Evolutionary conservation across 2,329 filamentous ascomycete species (phyloP).

Genomic region (Pyrenochaeta sp.): DNA sequence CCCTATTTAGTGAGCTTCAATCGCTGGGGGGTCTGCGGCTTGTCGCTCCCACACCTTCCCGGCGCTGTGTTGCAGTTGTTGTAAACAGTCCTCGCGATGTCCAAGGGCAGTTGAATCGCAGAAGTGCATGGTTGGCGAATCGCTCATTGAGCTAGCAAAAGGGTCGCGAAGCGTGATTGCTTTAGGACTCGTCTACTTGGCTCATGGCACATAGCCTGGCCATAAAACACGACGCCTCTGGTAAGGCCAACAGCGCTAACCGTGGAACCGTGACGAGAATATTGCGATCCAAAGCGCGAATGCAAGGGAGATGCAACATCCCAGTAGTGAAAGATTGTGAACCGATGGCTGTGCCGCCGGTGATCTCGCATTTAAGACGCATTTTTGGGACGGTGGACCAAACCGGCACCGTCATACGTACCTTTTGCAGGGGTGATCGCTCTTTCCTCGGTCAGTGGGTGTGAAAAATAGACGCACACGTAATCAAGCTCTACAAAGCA

Average conservation of each 20-base stretch:
- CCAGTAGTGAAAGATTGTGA: conserved; percentile 27
- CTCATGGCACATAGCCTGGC: conserved; percentile 16
- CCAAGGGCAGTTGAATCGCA: too few species aligned
- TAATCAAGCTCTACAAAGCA: conserved; percentile 21
- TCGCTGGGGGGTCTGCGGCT: conserved; percentile 14
- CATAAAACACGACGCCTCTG: conserved; percentile 24
- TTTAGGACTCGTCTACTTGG: conserved; percentile 40
- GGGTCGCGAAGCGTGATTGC: conserved; percentile 32
- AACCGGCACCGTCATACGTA: conserved; percentile 15
- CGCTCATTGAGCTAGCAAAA: conserved; percentile 25
- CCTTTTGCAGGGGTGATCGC: conserved; percentile 11
- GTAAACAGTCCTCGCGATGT: conserved; percentile 9
- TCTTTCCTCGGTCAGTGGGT: conserved; percentile 11
- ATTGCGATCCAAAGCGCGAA: conserved; percentile 29
- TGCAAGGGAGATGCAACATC: conserved; percentile 37
- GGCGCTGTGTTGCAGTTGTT: conserved; percentile 25
- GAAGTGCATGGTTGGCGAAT: conserved; percentile 2
- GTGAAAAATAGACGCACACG: conserved; percentile 17
- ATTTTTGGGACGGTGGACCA: conserved; percentile 21
- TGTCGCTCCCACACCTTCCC: conserved; percentile 23
- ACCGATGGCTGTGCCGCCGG: conserved; percentile 33
- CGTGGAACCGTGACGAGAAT: conserved; percentile 40
- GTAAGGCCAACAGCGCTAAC: conserved; percentile 37
- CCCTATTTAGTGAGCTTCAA: conserved; percentile 2
- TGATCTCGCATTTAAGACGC: conserved; percentile 28